Evolutionary conservation across 805 yeast species (phyloP).

Genomic region (Teunomyces tritomae): DNA sequence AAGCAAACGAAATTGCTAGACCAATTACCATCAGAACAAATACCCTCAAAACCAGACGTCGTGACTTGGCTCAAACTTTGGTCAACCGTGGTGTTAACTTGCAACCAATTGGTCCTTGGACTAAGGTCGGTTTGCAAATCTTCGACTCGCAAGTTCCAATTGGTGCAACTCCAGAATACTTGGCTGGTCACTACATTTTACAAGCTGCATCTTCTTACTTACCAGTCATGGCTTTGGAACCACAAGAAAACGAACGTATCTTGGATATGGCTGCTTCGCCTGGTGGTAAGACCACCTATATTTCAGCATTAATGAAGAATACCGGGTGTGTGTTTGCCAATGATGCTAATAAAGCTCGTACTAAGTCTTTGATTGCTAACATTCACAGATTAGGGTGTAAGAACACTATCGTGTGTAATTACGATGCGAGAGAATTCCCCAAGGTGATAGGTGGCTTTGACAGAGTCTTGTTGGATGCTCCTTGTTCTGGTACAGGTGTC

Average conservation of each 20-base stretch:
- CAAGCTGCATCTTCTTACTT: constrained; percentile 98
- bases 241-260: constrained; percentile 94
- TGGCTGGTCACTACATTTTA: constrained; percentile 95
- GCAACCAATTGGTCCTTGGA: constrained; percentile 97
- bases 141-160: constrained; percentile 99
- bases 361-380: constrained; percentile 94
- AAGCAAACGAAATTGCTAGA: constrained; percentile 95
- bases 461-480: constrained; percentile 92
- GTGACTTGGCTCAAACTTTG: constrained; percentile 91
- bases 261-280: constrained; percentile 99
- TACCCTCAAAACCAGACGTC: constrained; percentile 88
- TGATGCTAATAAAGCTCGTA: constrained; percentile 94
- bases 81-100: constrained; percentile 96
- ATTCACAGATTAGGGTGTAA: constrained; percentile 96
- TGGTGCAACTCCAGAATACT: constrained; percentile 98
- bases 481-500: constrained; percentile 99
- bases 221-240: constrained; percentile 96
- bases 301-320: constrained; percentile 95
- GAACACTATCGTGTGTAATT: constrained; percentile 93
- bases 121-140: constrained; percentile 95
- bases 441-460: constrained; percentile 98
- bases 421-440: constrained; percentile 98
- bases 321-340: constrained; percentile 97
- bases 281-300: constrained; percentile 96
- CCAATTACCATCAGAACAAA: constrained; percentile 98